Base-by-base conservation (phyloP, 2,329 filamentous ascomycete genomes). In the Dryadomyces quercus-mongolicae region DNA sequence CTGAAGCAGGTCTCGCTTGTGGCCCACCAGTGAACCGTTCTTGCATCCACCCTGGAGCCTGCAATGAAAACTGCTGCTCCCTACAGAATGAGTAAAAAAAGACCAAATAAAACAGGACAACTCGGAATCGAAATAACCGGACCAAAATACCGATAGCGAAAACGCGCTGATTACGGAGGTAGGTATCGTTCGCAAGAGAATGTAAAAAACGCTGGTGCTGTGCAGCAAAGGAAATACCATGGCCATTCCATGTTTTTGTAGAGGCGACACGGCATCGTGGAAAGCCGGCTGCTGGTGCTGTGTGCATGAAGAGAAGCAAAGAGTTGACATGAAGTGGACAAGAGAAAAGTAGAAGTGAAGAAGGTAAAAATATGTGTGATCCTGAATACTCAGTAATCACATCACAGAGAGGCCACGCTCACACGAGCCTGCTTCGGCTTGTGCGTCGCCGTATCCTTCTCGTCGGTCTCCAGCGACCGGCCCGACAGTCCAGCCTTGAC, bases 401-500 rank as follows among this genome's bases (percentile, higher is more conserved):
- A 9, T 44, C 16, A 44, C 16, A 44, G 49, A 13, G 5, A 12
- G 20, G 20, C 4, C 12, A 21, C 10, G 20, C 12, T 25, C 18
- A 5, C 12, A 10, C 49, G 9, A 20, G 31, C 31, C 47, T 9
- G 43, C 15, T 45, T 52, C 6, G 43, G 18, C 18, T 34, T 36
- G 9, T 12, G 18, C 18, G 43, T 9, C 1, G 49, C 34, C 22
- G 45, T 9, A 22, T 20, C 21, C 31, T 53, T 52, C 13, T 38
- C 52, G 18, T 53, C 51, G 7, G 40, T 49, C 9, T 43, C 54
- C 22, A 49, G 36, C n/a, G 53, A 21, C 5, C 40, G 49, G 56
- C 71, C 74, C 15, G 71, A 65, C 51, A 78, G 77, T 62, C 81
- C 82, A 42, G 74, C 74, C 59, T 75, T 80, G 2, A 81, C 79